A percentile compares a stretch with the other conserved stretches of the same genome.
These are phyloP conservation scores for Cutaneotrichosporon cavernicola DNA, from an alignment of 1,284 basidiomycete species.

Conservation along the genomic window DNA sequence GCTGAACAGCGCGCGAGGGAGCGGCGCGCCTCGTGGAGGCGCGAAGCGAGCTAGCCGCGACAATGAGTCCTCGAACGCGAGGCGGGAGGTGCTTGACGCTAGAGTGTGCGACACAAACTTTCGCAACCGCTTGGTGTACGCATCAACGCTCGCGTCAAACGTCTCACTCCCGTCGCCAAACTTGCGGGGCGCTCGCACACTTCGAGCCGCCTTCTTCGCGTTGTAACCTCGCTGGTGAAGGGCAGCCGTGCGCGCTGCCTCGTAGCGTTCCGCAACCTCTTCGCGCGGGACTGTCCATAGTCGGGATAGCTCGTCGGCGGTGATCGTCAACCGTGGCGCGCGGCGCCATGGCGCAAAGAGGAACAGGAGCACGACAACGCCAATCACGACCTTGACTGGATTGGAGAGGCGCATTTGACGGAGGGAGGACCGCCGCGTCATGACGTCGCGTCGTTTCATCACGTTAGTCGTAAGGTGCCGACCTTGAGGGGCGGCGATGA, in stretches of 20 bases:
- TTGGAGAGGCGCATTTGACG: neutral
- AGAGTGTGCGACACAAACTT: conserved; percentile 22
- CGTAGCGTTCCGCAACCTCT: conserved; percentile 14
- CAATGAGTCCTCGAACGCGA: conserved; percentile 18
- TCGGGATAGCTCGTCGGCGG: conserved; percentile 1
- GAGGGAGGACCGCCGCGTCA: neutral
- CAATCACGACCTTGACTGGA: neutral
- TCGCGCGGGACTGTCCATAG: conserved; percentile 20
- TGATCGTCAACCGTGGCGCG: neutral
- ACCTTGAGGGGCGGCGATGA: neutral
- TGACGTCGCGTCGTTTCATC: neutral
- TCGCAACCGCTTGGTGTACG: conserved; percentile 25
- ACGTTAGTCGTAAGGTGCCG: neutral
- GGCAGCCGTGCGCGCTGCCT: conserved; percentile 10
- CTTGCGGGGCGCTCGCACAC: conserved; percentile 8
- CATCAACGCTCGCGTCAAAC: conserved; percentile 21
- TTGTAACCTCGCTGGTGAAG: neutral
- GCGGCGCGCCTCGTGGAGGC: conserved; percentile 16
- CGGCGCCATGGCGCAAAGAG: conserved; percentile 1
- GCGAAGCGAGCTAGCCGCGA: conserved; percentile 16
- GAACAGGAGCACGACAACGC: conserved; percentile 11
- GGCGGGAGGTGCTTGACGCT: conserved; percentile 7
- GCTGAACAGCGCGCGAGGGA: conserved; percentile 23
- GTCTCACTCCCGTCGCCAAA: conserved; percentile 12
- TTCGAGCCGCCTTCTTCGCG: conserved; percentile 7